Evolutionary conservation across 345 rosid species (phyloP).

Genomic region (Populus euphratica): DNA sequence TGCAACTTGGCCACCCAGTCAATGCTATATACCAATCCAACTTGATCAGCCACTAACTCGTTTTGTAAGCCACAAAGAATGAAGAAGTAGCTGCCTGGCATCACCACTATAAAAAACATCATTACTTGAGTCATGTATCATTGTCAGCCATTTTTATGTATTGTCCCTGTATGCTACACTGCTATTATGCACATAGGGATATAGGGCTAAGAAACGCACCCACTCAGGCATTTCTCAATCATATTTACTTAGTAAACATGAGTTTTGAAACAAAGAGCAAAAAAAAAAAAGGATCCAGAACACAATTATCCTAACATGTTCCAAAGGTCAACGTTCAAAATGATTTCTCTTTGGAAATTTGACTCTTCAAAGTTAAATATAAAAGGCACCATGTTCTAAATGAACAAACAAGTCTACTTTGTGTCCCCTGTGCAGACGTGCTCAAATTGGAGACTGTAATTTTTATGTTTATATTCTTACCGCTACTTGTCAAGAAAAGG

Average conservation of each 20-base stretch:
- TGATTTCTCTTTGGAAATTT: background rate
- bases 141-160: background rate
- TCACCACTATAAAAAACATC: background rate
- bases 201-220: background rate
- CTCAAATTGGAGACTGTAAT: background rate
- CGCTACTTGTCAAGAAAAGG: background rate
- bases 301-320: background rate
- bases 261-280: background rate
- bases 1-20: conserved; percentile 7
- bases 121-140: background rate
- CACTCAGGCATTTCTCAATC: background rate
- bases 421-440: background rate
- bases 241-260: background rate
- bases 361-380: background rate
- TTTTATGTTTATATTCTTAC: background rate
- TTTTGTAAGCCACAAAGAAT: background rate
- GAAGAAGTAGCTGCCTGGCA: background rate
- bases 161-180: background rate
- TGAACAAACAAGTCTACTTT: background rate
- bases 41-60: conserved; percentile 1
- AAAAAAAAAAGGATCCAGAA: background rate
- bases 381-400: background rate
- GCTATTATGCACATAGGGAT: background rate
- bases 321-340: background rate
- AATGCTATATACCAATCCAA: background rate